These are phyloP conservation scores for Colletotrichum sansevieriae DNA, from an alignment of 2,329 filamentous ascomycete genomes.

Conservation along the genomic window DNA sequence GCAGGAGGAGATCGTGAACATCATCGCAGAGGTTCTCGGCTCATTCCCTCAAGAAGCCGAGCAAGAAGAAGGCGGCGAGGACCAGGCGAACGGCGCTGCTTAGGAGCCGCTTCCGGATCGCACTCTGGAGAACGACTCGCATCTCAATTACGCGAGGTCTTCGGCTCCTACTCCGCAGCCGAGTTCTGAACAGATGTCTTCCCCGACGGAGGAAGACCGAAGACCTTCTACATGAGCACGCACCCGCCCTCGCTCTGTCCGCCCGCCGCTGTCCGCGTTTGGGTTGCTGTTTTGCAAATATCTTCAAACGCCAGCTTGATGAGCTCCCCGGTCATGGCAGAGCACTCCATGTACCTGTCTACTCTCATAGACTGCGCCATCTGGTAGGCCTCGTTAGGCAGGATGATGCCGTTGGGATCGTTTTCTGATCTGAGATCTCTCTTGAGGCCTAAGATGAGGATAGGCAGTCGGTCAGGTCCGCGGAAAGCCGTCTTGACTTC, in stretches of 20 bases:
- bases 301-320: slow-evolving; percentile 71
- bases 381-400: slow-evolving; percentile 71
- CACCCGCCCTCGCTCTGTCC: slow-evolving; percentile 70
- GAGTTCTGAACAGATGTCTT: too few relatives aligned
- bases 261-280: slow-evolving; percentile 59
- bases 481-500: slow-evolving; percentile 64
- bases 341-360: slow-evolving; percentile 75
- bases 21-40: slow-evolving; percentile 71
- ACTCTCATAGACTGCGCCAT: slow-evolving; percentile 69
- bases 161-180: slow-evolving; percentile 11
- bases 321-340: slow-evolving; percentile 71
- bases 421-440: slow-evolving; percentile 69
- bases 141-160: neutral
- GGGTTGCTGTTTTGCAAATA: slow-evolving; percentile 68
- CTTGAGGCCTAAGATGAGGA: slow-evolving; percentile 72
- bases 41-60: slow-evolving; percentile 53
- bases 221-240: slow-evolving; percentile 57
- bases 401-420: slow-evolving; percentile 71
- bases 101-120: slow-evolving; percentile 18
- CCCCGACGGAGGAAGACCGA: neutral
- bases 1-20: slow-evolving; percentile 68
- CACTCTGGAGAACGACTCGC: slow-evolving; percentile 24
- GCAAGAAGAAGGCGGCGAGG: slow-evolving; percentile 50
- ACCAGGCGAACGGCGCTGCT: slow-evolving; percentile 55
- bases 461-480: slow-evolving; percentile 62